Percentiles rank a stretch among this genome's conserved stretches.
Conservation (phyloP, 2,329 filamentous ascomycete species). For the Xylariaceae sp. region DNA sequence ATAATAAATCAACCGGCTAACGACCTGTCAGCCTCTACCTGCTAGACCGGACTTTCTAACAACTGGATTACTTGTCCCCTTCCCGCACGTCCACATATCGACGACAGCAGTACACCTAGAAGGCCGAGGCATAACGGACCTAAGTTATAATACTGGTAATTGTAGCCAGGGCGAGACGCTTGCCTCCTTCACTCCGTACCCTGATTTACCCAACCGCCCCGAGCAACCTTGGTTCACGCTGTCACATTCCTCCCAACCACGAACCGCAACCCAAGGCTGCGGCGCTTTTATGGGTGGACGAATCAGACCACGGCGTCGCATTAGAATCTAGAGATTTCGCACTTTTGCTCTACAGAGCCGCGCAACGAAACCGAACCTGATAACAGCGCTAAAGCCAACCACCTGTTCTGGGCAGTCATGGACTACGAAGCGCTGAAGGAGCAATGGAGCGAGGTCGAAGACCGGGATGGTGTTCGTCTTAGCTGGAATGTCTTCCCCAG, state of each 20-base stretch:
- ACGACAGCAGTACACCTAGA: not conserved
- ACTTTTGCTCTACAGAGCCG: not conserved
- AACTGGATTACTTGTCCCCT: conserved; percentile 20
- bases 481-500: conserved; percentile 99
- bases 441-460: conserved; percentile 94
- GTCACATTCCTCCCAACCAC: not conserved
- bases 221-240: not conserved
- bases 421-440: conserved; percentile 93
- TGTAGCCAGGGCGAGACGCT: not conserved
- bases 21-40: too few relatives aligned
- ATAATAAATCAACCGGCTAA: too few relatives aligned
- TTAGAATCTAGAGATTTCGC: not conserved
- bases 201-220: not conserved
- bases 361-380: not conserved
- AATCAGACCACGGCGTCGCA: not conserved
- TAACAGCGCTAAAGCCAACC: conserved; percentile 14
- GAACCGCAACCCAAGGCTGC: not conserved
- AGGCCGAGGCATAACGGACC: not conserved
- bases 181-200: not conserved
- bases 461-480: conserved; percentile 89
- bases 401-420: conserved; percentile 49
- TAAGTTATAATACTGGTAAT: not conserved
- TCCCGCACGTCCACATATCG: conserved; percentile 4
- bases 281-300: not conserved
- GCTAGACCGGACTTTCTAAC: not conserved